Conservation (phyloP, 768 basidiomycete species). For the Pholiota molesta region DNA sequence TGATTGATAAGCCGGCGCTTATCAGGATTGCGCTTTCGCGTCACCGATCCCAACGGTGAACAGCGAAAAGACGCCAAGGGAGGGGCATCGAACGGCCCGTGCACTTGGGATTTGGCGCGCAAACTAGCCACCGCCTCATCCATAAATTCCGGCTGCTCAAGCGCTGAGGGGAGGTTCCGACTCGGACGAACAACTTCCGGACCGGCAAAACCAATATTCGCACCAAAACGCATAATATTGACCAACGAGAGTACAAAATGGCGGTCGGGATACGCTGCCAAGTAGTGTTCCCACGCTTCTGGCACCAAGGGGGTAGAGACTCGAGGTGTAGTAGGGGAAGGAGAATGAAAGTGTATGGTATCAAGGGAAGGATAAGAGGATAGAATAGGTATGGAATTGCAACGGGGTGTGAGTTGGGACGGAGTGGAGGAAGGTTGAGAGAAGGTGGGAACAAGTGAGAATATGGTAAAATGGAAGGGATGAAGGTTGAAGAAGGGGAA, state of each 20-base stretch:
- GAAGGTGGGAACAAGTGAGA: too few relatives aligned
- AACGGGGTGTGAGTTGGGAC: slow-evolving; percentile 30
- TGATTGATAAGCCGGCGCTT: slow-evolving; percentile 32
- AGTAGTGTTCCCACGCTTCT: slow-evolving; percentile 23
- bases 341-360: too few relatives aligned
- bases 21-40: slow-evolving; percentile 20
- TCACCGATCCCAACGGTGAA: slow-evolving; percentile 29
- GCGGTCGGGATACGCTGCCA: slow-evolving; percentile 31
- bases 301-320: slow-evolving; percentile 19
- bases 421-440: slow-evolving; percentile 5
- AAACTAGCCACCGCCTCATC: slow-evolving; percentile 1
- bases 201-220: slow-evolving; percentile 28
- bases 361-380: background rate
- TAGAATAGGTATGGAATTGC: slow-evolving; percentile 12
- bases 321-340: background rate
- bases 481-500: background rate
- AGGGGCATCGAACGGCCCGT: slow-evolving; percentile 24
- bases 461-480: too few relatives aligned
- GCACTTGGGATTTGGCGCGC: slow-evolving; percentile 7
- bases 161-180: slow-evolving; percentile 30
- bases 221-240: slow-evolving; percentile 30
- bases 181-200: slow-evolving; percentile 12
- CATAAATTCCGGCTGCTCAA: slow-evolving; percentile 12
- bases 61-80: slow-evolving; percentile 22
- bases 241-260: slow-evolving; percentile 26